Percentiles rank a stretch among this genome's conserved stretches.
Evolutionary conservation across 2,329 filamentous ascomycete species (phyloP).

Genomic region (Chaetomium olivaceum): DNA sequence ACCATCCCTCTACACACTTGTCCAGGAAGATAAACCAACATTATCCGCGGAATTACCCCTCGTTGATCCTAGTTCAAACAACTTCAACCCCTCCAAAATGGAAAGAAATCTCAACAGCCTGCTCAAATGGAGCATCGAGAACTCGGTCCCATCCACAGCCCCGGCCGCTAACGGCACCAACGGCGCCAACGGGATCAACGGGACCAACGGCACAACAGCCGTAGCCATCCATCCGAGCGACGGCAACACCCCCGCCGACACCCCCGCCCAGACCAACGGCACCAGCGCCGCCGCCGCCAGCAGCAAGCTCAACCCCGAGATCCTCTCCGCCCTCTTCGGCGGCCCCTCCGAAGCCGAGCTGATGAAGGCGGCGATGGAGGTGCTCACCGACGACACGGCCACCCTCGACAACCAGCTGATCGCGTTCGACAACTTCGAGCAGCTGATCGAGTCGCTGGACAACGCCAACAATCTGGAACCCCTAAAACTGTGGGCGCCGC

Average conservation of each 20-base stretch:
- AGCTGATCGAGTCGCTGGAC: constrained; percentile 87
- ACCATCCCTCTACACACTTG: neutral
- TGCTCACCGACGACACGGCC: constrained; percentile 64
- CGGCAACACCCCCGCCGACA: constrained; percentile 34
- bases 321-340: constrained; percentile 74
- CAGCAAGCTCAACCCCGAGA: constrained; percentile 63
- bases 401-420: constrained; percentile 74
- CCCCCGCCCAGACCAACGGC: constrained; percentile 19
- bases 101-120: constrained; percentile 41
- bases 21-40: neutral
- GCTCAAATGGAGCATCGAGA: constrained; percentile 43
- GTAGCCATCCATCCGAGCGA: constrained; percentile 8
- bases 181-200: constrained; percentile 31
- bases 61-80: neutral
- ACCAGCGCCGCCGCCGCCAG: constrained; percentile 34
- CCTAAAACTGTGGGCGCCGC: constrained; percentile 77
- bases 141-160: constrained; percentile 27
- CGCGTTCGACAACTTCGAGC: constrained; percentile 94
- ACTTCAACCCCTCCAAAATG: constrained; percentile 30
- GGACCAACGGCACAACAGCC: constrained; percentile 31
- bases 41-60: neutral
- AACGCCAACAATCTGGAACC: constrained; percentile 92
- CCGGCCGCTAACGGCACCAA: neutral
- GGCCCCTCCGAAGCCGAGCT: constrained; percentile 87
- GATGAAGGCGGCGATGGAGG: constrained; percentile 82